Evolutionary conservation across 352 stramenopile species (phyloP).

Genomic region (Globisporangium mamillatum): DNA sequence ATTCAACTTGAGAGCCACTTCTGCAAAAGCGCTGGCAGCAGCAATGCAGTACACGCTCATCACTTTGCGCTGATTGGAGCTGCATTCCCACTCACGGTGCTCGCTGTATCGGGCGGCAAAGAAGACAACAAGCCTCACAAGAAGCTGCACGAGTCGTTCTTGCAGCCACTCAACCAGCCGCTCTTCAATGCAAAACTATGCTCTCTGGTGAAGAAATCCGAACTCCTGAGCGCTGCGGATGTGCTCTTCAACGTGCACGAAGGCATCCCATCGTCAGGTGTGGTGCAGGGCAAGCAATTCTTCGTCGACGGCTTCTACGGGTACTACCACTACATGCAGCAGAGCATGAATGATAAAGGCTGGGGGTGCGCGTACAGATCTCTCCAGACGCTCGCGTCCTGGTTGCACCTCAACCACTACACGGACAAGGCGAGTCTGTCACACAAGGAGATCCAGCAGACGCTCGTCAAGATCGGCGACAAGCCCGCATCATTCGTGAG

Average conservation of each 20-base stretch:
- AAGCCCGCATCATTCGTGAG: conserved; percentile 66
- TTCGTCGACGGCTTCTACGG: conserved; percentile 75
- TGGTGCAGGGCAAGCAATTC: conserved; percentile 33
- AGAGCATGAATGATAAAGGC: conserved; percentile 80
- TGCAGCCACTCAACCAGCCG: conserved; percentile 43
- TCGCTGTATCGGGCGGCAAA: background rate
- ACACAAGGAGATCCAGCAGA: conserved; percentile 76
- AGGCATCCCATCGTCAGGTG: conserved; percentile 41
- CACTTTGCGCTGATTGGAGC: conserved; percentile 50
- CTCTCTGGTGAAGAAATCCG: conserved; percentile 36
- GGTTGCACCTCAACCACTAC: conserved; percentile 71
- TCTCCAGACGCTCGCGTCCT: conserved; percentile 83
- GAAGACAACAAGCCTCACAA: conserved; percentile 16
- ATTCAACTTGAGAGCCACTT: conserved; percentile 17
- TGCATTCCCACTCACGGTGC: conserved; percentile 41
- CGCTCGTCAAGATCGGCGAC: conserved; percentile 77
- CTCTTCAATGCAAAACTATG: conserved; percentile 36
- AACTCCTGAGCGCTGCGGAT: conserved; percentile 31
- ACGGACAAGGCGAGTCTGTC: conserved; percentile 37
- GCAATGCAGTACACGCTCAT: conserved; percentile 22
- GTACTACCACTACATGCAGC: conserved; percentile 88
- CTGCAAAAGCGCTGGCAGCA: conserved; percentile 5
- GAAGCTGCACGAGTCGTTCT: conserved; percentile 27
- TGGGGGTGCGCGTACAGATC: conserved; percentile 89
- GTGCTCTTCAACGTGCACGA: conserved; percentile 74